Evolutionary conservation across 1,139 yeast genomes (phyloP), one percentile per base, ranked within the genome.

Genomic region (Yamadazyma siamensis): DNA sequence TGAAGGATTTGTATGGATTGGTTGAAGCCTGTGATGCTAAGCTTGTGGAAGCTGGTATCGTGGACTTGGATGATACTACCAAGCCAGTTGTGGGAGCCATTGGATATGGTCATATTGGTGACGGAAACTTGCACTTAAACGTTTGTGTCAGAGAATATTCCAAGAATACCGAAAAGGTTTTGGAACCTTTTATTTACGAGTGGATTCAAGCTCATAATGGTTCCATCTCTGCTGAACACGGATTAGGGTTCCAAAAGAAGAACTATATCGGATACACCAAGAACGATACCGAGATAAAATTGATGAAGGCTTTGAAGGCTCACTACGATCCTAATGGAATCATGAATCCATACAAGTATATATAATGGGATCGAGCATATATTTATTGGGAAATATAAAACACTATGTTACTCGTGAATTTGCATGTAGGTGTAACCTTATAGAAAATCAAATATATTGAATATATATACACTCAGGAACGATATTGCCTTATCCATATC

Each of bases 31-130:
- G 78, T 13, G 75, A 79, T 44, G 75, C 61, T 27, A 71, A 74
- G 46, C 67, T 91, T 39, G 56, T 43, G 3, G 74, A 66, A 15
- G 72, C 74, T 15, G 80, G 75, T 2, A 61, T 89, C 28, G 65
- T 82, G 14, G 87, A 84, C 34, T 67, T 75, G 26, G 75, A 77
- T 19, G 91, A 82, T 38, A 71, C 63, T 3, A 64, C 71, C 47
- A 68, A 68, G 41, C 96, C 96, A 4, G 96, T 84, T 4, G 79
- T 86, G 28, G 81, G 78, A 37, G 94, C 94, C 4, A 78, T 88
- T 41, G 98, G 97, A 1, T 91, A 89, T 49, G 98, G 98, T 15
- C 98, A 89, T 51, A 72, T 89, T 50, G 98, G 98, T 36, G 98
- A 89, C 53, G 96, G 97, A 32, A 89, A 89, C 60, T 69, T 89